A percentile compares a stretch with the other conserved stretches of the same genome.
phyloP scores from a whole-genome alignment of 1,284 basidiomycete species.

The Golubevia pallescens region DNA sequence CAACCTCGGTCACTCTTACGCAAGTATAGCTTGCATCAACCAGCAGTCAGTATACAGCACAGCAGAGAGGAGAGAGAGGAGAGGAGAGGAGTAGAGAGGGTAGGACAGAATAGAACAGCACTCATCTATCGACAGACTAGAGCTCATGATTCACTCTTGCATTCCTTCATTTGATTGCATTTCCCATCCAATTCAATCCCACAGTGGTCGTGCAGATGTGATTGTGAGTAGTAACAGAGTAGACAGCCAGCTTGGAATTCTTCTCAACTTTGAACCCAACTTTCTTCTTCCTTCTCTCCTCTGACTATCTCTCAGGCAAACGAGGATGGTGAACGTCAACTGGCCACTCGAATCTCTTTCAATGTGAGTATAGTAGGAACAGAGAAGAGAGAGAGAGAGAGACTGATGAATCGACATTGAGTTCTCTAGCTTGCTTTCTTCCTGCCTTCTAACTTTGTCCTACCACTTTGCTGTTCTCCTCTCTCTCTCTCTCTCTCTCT shows the following conservation, averaged over 20 bases:
- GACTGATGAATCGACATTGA: too few relatives aligned
- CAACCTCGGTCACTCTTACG: slow-evolving; percentile 95
- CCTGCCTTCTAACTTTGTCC: too few relatives aligned
- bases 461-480: too few relatives aligned
- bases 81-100: background rate
- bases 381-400: too few relatives aligned
- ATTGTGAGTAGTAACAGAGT: background rate
- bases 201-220: slow-evolving; percentile 59
- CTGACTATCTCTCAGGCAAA: slow-evolving; percentile 73
- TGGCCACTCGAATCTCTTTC: slow-evolving; percentile 91
- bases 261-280: background rate
- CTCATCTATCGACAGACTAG: too few relatives aligned
- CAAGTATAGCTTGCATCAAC: slow-evolving; percentile 92
- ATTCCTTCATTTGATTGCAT: background rate
- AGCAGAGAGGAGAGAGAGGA: too few relatives aligned
- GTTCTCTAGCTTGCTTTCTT: slow-evolving; percentile 1
- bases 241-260: background rate
- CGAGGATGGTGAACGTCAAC: slow-evolving; percentile 97
- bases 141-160: too few relatives aligned
- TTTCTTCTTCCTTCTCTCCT: background rate
- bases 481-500: too few relatives aligned
- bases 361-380: slow-evolving; percentile 83
- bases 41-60: slow-evolving; percentile 71
- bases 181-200: background rate
- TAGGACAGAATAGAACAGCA: too few relatives aligned